phyloP scores from a whole-genome alignment of 1,284 basidiomycete species.

The Cystobasidium pallidum region DNA sequence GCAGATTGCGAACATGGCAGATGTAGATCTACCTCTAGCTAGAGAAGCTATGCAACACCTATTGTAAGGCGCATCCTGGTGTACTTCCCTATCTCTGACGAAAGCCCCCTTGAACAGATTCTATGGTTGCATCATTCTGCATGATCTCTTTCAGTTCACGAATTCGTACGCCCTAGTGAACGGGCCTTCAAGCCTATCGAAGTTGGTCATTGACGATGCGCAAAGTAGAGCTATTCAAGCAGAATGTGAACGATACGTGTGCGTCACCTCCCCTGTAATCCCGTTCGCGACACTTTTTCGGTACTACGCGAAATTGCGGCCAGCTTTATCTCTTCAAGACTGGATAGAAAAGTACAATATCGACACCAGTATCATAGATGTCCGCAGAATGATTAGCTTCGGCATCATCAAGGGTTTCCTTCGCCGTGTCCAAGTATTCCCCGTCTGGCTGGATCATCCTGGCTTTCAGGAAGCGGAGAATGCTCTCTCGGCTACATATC shows the following conservation, averaged over 20 bases:
- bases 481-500: neutral
- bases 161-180: conserved; percentile 84
- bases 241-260: conserved; percentile 53
- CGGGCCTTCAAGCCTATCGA: conserved; percentile 41
- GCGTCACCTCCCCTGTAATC: conserved; percentile 23
- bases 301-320: conserved; percentile 77
- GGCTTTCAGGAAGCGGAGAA: conserved; percentile 29
- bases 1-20: conserved; percentile 82
- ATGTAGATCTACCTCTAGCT: conserved; percentile 82
- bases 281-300: conserved; percentile 41
- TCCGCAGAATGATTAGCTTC: conserved; percentile 92
- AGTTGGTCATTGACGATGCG: conserved; percentile 49
- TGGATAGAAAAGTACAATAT: conserved; percentile 85
- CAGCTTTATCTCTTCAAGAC: conserved; percentile 78
- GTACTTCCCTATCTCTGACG: conserved; percentile 17
- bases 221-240: conserved; percentile 45
- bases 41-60: conserved; percentile 89
- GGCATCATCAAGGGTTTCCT: conserved; percentile 99
- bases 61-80: conserved; percentile 64
- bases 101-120: conserved; percentile 63
- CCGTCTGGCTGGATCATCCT: conserved; percentile 61
- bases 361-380: conserved; percentile 76
- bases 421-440: conserved; percentile 88
- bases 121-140: conserved; percentile 93
- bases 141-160: conserved; percentile 96